Percentiles rank a stretch among this genome's conserved stretches.
Conservation (phyloP, 1,139 yeast species). For the Hyphopichia pseudoburtonii region DNA sequence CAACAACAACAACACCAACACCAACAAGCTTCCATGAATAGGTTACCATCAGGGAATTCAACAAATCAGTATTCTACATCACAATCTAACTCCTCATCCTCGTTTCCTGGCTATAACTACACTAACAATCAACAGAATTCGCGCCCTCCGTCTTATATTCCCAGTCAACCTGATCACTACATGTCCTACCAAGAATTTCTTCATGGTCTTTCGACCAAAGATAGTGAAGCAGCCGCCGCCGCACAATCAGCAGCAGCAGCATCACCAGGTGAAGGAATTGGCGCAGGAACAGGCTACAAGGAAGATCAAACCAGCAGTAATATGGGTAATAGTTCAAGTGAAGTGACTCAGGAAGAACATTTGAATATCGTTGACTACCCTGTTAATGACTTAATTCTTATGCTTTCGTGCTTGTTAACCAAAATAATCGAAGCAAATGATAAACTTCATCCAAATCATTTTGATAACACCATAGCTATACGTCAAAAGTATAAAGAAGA, state of each 20-base stretch:
- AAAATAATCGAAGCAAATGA: slow-evolving; percentile 94
- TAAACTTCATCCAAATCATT: slow-evolving; percentile 70
- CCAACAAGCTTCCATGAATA: slow-evolving; percentile 7
- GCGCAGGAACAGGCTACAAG: background rate
- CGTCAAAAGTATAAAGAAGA: slow-evolving; percentile 46
- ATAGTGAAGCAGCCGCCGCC: slow-evolving; percentile 12
- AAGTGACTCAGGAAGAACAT: slow-evolving; percentile 43
- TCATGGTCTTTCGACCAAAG: slow-evolving; percentile 28
- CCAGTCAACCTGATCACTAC: slow-evolving; percentile 42
- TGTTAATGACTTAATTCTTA: slow-evolving; percentile 72
- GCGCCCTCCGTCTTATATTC: slow-evolving; percentile 10
- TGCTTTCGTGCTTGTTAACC: slow-evolving; percentile 82
- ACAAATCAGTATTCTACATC: slow-evolving; percentile 4
- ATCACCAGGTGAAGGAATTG: slow-evolving; percentile 2
- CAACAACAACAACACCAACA: slow-evolving; percentile 6
- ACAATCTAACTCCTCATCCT: slow-evolving; percentile 4
- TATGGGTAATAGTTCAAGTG: slow-evolving; percentile 10
- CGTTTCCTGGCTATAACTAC: slow-evolving; percentile 4
- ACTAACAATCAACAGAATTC: slow-evolving; percentile 6
- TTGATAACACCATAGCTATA: slow-evolving; percentile 50
- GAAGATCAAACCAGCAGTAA: background rate
- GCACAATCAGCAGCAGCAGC: slow-evolving; percentile 7
- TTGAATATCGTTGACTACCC: slow-evolving; percentile 83
- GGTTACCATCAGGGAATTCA: no score
- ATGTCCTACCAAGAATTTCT: slow-evolving; percentile 46